Conservation (phyloP, 1,284 basidiomycete species). For the Pseudozyma sp. region DNA sequence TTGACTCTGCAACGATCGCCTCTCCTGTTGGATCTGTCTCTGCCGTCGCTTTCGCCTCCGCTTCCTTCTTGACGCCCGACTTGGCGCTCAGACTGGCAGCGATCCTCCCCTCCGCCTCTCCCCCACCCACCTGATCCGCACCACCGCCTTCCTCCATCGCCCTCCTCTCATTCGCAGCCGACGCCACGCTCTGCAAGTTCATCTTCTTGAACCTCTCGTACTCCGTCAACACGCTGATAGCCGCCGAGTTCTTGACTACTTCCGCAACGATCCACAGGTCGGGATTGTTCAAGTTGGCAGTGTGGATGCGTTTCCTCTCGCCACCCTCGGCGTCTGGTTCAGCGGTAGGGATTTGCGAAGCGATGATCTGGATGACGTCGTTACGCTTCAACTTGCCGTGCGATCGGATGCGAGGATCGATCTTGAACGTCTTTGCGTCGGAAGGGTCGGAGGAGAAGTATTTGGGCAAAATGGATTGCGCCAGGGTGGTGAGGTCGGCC, state of each 20-base stretch:
- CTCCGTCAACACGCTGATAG: slow-evolving; percentile 47
- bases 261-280: slow-evolving; percentile 60
- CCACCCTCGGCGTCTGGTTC: slow-evolving; percentile 9
- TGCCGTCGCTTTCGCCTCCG: not conserved
- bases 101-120: slow-evolving; percentile 12
- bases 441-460: slow-evolving; percentile 21
- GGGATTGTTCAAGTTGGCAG: slow-evolving; percentile 49
- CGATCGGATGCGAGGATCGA: slow-evolving; percentile 60
- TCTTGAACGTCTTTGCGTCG: slow-evolving; percentile 47
- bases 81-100: slow-evolving; percentile 20
- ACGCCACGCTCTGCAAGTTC: slow-evolving; percentile 54
- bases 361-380: slow-evolving; percentile 53
- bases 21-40: not conserved
- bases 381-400: slow-evolving; percentile 54
- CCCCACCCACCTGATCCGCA: not conserved
- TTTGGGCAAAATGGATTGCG: slow-evolving; percentile 27
- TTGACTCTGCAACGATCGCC: not conserved
- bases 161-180: slow-evolving; percentile 27
- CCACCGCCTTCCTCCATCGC: slow-evolving; percentile 5
- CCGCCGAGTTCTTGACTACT: slow-evolving; percentile 58
- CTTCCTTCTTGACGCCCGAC: not conserved
- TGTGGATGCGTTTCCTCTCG: slow-evolving; percentile 28
- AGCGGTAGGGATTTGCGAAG: slow-evolving; percentile 40
- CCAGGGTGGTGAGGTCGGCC: slow-evolving; percentile 23
- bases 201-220: slow-evolving; percentile 53